Evolutionary conservation across 768 basidiomycete genomes (phyloP), one percentile per base, ranked within the genome.

Genomic region (Russula griseocarnosa): DNA sequence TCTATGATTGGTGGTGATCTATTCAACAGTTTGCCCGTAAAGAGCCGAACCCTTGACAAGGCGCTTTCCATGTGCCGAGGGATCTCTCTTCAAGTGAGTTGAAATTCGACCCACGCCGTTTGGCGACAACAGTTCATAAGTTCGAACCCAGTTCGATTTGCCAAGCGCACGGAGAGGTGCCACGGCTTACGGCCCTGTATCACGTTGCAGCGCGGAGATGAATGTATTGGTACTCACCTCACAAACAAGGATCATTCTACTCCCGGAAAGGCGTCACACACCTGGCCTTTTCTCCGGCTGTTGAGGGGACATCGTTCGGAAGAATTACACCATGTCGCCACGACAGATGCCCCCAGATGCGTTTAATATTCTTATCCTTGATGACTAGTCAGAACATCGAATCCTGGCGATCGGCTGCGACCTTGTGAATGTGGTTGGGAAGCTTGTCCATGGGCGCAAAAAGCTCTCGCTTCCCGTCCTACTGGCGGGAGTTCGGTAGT

Each of bases 391-490:
- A 67, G 51, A 79, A 78, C 3, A 85, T 70, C 40, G 80, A 72
- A 63, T 76, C 72, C 66, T 81, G 84, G 59, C 80, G 62, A 62
- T 73, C 73, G 26, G 82, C 76, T 49, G 84, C 69, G 9, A 82
- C 84, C 53, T 76, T 70, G 69, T 83, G 81, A 6, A 80, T 78
- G 26, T 79, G 24, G 8, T 67, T 66, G 11, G 67, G 58, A 3
- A 66, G 62, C 13, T 59, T 68, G 9, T 67, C 66, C 13, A 86
- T 81, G 71, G 86, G 86, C 7, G 72, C 75, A 3, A 79, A 78
- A 46, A 87, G 85, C 71, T 87, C 86, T 57, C 16, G 9, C 28
- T 28, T 30, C 82, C 75, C 85, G 85, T 86, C 74, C 86, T 84
- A 52, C 79, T 81, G 16, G 82, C 78, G 4, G 18, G 83, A 82